Percentiles rank a stretch among this genome's conserved stretches.
Conservation (phyloP, 108 stramenopile genomes). For the Bacterosira constricta region DNA sequence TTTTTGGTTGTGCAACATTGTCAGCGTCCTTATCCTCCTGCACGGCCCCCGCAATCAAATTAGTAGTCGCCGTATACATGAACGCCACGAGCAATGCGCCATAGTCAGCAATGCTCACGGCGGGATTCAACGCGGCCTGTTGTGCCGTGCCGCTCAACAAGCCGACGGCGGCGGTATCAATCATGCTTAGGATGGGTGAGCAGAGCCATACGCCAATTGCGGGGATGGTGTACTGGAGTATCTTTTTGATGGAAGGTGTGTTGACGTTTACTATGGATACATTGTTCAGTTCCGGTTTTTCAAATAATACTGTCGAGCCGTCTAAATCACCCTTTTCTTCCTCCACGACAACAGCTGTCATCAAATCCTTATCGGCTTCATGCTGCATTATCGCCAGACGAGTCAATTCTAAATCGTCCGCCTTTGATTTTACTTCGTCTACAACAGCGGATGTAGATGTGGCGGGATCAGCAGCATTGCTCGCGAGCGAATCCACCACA, state of each 20-base stretch:
- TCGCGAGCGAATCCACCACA: too few relatives aligned
- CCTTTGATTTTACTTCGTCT: too few relatives aligned
- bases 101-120: conserved; percentile 77
- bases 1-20: conserved; percentile 34
- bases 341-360: too few relatives aligned
- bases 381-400: too few relatives aligned
- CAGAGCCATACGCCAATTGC: conserved; percentile 88
- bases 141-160: conserved; percentile 77
- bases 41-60: conserved; percentile 69
- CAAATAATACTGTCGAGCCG: too few relatives aligned
- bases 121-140: conserved; percentile 83
- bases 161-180: conserved; percentile 81
- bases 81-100: conserved; percentile 75
- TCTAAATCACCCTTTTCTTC: too few relatives aligned
- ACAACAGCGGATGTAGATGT: too few relatives aligned
- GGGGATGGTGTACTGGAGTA: conserved; percentile 76
- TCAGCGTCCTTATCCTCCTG: conserved; percentile 47
- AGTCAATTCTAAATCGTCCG: too few relatives aligned
- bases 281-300: too few relatives aligned
- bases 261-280: too few relatives aligned
- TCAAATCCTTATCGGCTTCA: too few relatives aligned
- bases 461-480: too few relatives aligned
- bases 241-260: conserved; percentile 59
- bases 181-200: conserved; percentile 71
- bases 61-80: conserved; percentile 84